Conservation (phyloP, 495 filamentous ascomycete species). For the Penicillium riverlandense region DNA sequence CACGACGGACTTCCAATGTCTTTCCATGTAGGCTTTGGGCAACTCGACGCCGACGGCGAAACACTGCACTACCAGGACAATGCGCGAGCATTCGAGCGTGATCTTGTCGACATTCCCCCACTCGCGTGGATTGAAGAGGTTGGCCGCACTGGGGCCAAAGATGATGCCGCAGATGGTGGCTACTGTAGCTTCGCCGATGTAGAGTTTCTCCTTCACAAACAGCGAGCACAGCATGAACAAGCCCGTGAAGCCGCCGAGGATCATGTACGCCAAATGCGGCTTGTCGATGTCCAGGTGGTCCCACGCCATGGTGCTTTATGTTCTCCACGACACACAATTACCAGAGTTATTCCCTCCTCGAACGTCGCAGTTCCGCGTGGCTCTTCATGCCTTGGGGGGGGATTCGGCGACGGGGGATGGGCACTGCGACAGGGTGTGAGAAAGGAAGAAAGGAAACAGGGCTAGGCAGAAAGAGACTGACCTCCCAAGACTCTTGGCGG, state of each 20-base stretch:
- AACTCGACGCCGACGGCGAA: constrained; percentile 99
- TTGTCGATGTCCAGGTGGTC: constrained; percentile 86
- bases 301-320: constrained; percentile 70
- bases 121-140: constrained; percentile 72
- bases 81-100: constrained; percentile 92
- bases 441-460: constrained; percentile 2
- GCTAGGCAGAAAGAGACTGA: constrained; percentile 10
- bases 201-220: constrained; percentile 95
- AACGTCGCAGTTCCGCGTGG: constrained; percentile 8
- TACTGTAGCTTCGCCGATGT: constrained; percentile 97
- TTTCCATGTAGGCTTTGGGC: constrained; percentile 95
- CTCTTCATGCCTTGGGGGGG: constrained; percentile 25
- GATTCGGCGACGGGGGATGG: not conserved
- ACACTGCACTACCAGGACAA: constrained; percentile 98
- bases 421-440: not conserved
- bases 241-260: constrained; percentile 94
- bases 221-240: constrained; percentile 98
- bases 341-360: constrained; percentile 19
- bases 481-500: constrained; percentile 18
- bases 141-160: constrained; percentile 91
- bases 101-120: constrained; percentile 96
- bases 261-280: constrained; percentile 97
- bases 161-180: constrained; percentile 95
- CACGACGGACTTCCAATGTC: constrained; percentile 90
- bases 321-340: constrained; percentile 12